A percentile compares a stretch with the other conserved stretches of the same genome.
These are phyloP conservation scores for Rhinocladiella similis DNA, from an alignment of 2,329 filamentous ascomycete species.

Conservation along the genomic window DNA sequence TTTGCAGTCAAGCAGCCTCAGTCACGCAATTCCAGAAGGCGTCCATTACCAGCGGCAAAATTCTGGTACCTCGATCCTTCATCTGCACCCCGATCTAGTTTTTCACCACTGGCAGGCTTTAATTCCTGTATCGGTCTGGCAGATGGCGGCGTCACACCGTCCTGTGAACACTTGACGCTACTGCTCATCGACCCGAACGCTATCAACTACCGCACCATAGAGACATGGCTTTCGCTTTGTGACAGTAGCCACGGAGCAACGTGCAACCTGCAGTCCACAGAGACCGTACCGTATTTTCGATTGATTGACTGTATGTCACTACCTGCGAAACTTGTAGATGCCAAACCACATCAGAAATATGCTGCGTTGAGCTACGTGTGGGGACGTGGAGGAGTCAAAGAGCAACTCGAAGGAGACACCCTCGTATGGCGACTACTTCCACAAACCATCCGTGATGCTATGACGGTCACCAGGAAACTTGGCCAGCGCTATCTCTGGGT, in stretches of 20 bases:
- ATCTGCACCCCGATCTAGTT: neutral
- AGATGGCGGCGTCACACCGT: neutral
- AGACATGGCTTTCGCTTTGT: constrained; percentile 1
- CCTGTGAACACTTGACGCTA: neutral
- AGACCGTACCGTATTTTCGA: neutral
- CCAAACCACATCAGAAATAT: constrained; percentile 6
- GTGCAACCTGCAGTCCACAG: neutral
- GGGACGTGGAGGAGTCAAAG: constrained; percentile 16
- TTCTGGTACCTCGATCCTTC: constrained; percentile 9
- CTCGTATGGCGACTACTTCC: constrained; percentile 11
- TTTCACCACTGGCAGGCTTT: neutral
- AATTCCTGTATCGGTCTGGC: constrained; percentile 1
- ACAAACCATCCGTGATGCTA: constrained; percentile 25
- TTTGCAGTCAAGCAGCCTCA: neutral
- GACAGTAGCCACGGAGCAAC: neutral
- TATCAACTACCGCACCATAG: constrained; percentile 1
- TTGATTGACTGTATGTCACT: neutral
- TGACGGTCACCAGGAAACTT: constrained; percentile 18
- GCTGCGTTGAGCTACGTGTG: constrained; percentile 27
- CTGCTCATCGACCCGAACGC: neutral
- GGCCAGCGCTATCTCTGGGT: constrained; percentile 26
- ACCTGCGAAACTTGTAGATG: neutral
- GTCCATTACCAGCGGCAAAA: neutral
- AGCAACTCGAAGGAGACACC: constrained; percentile 4
- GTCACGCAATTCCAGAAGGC: neutral